phyloP scores from a whole-genome alignment of 2,329 filamentous ascomycete species.

The Arthrobotrys musiformis region DNA sequence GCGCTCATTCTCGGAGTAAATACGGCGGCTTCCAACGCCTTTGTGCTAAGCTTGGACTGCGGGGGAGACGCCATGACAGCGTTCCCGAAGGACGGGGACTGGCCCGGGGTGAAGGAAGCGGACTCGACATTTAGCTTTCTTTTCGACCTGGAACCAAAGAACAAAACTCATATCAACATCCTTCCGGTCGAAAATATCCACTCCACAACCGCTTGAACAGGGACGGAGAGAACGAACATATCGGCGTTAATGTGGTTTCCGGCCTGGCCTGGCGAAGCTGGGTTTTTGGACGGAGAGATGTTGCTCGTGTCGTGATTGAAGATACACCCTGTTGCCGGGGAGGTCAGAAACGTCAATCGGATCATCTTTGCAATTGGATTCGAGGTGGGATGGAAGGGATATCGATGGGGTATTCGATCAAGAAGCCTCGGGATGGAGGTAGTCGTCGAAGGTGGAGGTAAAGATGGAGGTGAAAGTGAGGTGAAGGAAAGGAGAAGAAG shows the following conservation, averaged over 20 bases:
- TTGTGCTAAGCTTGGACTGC: constrained; percentile 83
- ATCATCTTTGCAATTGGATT: too few species aligned
- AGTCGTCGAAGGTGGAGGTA: too few species aligned
- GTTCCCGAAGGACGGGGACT: constrained; percentile 52
- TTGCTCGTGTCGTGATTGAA: constrained; percentile 78
- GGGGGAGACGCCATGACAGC: constrained; percentile 63
- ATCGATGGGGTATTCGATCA: too few species aligned
- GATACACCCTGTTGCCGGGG: constrained; percentile 70
- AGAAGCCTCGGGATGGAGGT: too few species aligned
- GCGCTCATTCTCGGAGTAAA: constrained; percentile 77
- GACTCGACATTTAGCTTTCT: constrained; percentile 94
- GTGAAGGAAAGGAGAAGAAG: too few species aligned
- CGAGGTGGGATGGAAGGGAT: too few species aligned
- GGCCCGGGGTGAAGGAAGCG: constrained; percentile 85
- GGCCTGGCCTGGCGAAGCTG: constrained; percentile 50
- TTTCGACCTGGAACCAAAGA: constrained; percentile 64
- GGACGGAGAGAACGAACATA: constrained; percentile 50
- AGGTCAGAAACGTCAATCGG: constrained; percentile 28
- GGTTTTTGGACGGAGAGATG: constrained; percentile 60
- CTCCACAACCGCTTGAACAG: constrained; percentile 10
- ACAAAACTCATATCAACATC: constrained; percentile 42
- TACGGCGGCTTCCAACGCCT: constrained; percentile 86
- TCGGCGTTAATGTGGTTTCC: constrained; percentile 45
- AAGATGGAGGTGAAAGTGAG: too few species aligned
- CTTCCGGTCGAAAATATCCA: background rate